Base-by-base conservation (phyloP, 2,329 filamentous ascomycete species). In the Metarhizium guizhouense region DNA sequence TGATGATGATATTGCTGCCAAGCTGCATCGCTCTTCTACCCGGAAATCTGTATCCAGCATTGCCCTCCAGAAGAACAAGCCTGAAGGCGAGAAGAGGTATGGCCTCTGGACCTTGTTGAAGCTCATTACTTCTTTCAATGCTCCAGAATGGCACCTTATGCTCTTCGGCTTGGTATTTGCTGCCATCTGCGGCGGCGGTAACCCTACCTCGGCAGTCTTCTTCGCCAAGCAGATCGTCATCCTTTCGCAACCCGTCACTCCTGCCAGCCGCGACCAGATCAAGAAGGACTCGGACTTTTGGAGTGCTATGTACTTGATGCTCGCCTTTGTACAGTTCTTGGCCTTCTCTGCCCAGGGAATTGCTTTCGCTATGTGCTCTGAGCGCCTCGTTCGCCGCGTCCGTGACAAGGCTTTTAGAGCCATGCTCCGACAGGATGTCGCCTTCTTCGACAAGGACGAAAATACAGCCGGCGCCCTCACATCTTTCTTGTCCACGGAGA, bases 361-460 rank as follows among this genome's bases (percentile, higher is more conserved):
- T 53, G 76, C 85, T 2, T 92, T 97, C 63, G 92, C 90, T 18
- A 85, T 84, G 64, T 92, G 89, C 73, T 94, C 90, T n/a, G 90
- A 95, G 73, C 81, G 84, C 45, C 80, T 97, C 29, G 82, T 96
- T 54, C 88, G 90, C 67, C 85, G 90, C 20, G 90, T 93, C 1
- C 84, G 94, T 63, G 85, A 94, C 69, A 78, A 78, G 56, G 88
- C 91, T 6, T 96, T 99, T 76, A 81, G 92, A 36, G 80, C 86
- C 29, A 90, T 97, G 75, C 82, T 97, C 53, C 88, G 92, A 60
- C 93, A 97, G 71, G 94, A 97, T 60, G 92, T 97, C 57, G 77
- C 84, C 32, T 97, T 92, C 70, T 99, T 96, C 63, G 94, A 97
- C 69, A 80, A 79, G 48, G 89, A 95, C 60, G 87, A 94, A 69